Evolutionary conservation across 345 rosid species (phyloP), one percentile per base, ranked within the genome.

Genomic region (Brassica carinata): DNA sequence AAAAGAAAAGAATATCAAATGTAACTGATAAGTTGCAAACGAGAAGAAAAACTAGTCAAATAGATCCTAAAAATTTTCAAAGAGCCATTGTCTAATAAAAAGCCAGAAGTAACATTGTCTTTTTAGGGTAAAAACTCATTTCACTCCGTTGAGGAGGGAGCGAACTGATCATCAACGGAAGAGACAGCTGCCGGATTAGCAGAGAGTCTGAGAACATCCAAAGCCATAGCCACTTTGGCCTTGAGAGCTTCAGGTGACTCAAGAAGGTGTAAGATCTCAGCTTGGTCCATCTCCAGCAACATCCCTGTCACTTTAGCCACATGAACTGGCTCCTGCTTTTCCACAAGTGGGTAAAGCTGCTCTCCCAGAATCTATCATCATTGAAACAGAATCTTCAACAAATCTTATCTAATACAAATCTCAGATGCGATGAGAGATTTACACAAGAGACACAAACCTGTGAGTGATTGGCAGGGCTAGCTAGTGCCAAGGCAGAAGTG

Each of bases 211-310:
- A 91, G 90, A 18, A 90, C 93, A 66, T 85, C 87, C 83, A 90
- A 68, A 26, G 98, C 98, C 70, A 90, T 91, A 0, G 84, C 83
- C 33, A 92, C 93, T 84, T 91, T 94, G 17, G 81, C 84, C 85
- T 77, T 88, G 15, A 92, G 85, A 40, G 92, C 94, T 75, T 87
- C 93, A 0, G 89, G 92, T 64, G 98, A 87, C 77, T 90, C 94
- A 0, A 92, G 82, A 55, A 94, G 92, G 84, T 86, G 90, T 6
- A 90, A 83, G n/a, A 90, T 89, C 86, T 94, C 98, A 0, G 89
- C 84, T 62, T 77, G 91, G 48, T 92, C 94, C 90, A 94, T 92
- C 86, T 92, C 97, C 72, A 94, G 79, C 75, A 94, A 62, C 91
- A 90, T 87, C 10, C 96, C 98, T 0, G 97, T 90, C 26, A 94